These are phyloP conservation scores for Odonthalia washingtoniensis DNA, from an alignment of 31 red algal genomes.

Conservation along the genomic window DNA sequence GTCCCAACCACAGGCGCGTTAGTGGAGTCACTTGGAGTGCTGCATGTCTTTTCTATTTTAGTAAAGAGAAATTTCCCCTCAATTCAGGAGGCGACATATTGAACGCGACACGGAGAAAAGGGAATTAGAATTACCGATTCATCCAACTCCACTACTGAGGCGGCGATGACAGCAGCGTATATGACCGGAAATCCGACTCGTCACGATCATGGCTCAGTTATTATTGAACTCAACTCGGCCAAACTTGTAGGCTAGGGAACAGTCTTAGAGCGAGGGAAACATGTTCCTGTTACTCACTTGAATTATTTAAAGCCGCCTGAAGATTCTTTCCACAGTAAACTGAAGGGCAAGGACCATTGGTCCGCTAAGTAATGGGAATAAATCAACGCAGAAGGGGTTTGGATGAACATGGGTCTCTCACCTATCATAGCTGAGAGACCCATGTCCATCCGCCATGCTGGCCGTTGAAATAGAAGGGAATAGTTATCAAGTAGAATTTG, in stretches of 20 bases:
- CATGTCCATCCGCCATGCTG: too few species aligned
- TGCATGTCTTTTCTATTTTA: too few species aligned
- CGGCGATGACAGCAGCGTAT: background rate
- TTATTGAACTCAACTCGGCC: conserved; percentile 23
- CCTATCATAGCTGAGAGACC: too few species aligned
- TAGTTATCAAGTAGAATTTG: background rate
- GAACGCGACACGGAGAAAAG: background rate
- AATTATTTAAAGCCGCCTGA: conserved; percentile 24
- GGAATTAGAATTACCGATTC: conserved; percentile 15
- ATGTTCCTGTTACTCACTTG: conserved; percentile 18
- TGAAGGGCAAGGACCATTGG: background rate
- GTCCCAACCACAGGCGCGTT: too few species aligned
- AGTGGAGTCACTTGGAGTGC: too few species aligned
- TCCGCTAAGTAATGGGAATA: conserved; percentile 41
- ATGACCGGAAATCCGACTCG: background rate
- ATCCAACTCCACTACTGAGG: background rate
- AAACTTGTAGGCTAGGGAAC: conserved; percentile 7
- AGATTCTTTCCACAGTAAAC: background rate
- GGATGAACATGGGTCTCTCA: conserved; percentile 1
- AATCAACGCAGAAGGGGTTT: conserved; percentile 34
- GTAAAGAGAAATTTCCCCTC: conserved; percentile 32
- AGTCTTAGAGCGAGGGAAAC: conserved; percentile 31
- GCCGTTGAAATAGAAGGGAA: background rate
- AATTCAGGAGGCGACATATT: background rate
- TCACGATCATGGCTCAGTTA: background rate